Conservation (phyloP, 2,329 filamentous ascomycete genomes). For the Phaeoacremonium minimum region DNA sequence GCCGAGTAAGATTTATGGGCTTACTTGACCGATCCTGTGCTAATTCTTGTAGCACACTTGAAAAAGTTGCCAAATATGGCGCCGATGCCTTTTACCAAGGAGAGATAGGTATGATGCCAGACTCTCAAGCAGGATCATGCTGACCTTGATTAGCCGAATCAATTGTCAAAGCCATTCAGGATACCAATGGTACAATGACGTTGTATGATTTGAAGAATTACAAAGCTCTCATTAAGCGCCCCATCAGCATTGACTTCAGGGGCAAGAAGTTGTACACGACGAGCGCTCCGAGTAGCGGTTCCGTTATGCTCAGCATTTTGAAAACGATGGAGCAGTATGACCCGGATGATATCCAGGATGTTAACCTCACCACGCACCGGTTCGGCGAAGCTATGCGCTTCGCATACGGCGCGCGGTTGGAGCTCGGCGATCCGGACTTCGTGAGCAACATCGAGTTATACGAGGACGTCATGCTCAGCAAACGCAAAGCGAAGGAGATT, state of each 20-base stretch:
- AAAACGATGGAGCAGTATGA: constrained; percentile 80
- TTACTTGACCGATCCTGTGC: not conserved
- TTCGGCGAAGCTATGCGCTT: constrained; percentile 88
- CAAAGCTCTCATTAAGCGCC: constrained; percentile 54
- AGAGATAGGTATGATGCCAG: constrained; percentile 23
- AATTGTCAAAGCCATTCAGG: constrained; percentile 65
- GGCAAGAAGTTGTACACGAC: constrained; percentile 67
- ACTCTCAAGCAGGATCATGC: not conserved
- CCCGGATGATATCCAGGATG: constrained; percentile 44
- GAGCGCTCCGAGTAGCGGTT: constrained; percentile 74
- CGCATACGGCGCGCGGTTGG: constrained; percentile 74
- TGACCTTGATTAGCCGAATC: constrained; percentile 53
- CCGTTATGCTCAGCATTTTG: constrained; percentile 69
- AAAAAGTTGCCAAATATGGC: constrained; percentile 70
- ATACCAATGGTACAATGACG: constrained; percentile 79
- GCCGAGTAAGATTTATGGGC: constrained; percentile 44
- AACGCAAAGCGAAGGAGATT: constrained; percentile 53
- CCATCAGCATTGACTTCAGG: constrained; percentile 61
- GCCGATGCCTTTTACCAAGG: constrained; percentile 29
- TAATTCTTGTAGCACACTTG: constrained; percentile 50
- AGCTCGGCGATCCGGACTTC: constrained; percentile 78
- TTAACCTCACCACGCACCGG: constrained; percentile 72
- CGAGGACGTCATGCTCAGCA: constrained; percentile 64
- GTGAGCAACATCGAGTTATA: constrained; percentile 58
- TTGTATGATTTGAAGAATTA: constrained; percentile 73